A percentile compares a stretch with the other conserved stretches of the same genome.
Evolutionary conservation across 768 basidiomycete species (phyloP).

Genomic region (Auriscalpium microsporum): DNA sequence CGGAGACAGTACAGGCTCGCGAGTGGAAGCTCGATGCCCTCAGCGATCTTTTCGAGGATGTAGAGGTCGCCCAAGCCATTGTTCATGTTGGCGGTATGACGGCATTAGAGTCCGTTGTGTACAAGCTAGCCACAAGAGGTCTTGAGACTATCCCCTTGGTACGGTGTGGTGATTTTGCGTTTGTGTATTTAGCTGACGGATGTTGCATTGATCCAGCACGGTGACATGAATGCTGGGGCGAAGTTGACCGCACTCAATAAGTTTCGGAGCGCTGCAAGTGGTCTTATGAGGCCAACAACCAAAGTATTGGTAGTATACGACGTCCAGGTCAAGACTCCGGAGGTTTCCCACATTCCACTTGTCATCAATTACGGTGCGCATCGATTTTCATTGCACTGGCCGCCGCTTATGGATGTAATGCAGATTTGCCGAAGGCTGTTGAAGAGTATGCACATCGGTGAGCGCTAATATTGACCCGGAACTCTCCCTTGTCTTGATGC

Average conservation of each 20-base stretch:
- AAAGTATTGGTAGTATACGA: conserved; percentile 91
- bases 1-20: conserved; percentile 76
- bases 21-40: conserved; percentile 96
- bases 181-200: conserved; percentile 1
- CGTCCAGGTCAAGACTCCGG: conserved; percentile 83
- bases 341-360: conserved; percentile 83
- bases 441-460: conserved; percentile 97
- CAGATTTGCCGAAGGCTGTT: conserved; percentile 88
- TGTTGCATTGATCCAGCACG: conserved; percentile 46
- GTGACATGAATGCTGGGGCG: conserved; percentile 84
- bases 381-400: not conserved
- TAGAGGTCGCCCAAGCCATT: conserved; percentile 71
- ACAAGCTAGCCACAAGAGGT: conserved; percentile 79
- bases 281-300: conserved; percentile 56
- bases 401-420: not conserved
- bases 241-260: conserved; percentile 80
- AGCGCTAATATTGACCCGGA: conserved; percentile 5
- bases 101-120: conserved; percentile 80
- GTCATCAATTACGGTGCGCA: conserved; percentile 87
- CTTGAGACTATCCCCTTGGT: conserved; percentile 86
- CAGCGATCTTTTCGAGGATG: conserved; percentile 82
- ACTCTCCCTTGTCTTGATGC: not conserved
- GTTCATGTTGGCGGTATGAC: conserved; percentile 87
- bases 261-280: conserved; percentile 54
- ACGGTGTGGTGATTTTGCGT: conserved; percentile 21